phyloP scores from a whole-genome alignment of 805 yeast genomes.

The Alloascoidea africana region DNA sequence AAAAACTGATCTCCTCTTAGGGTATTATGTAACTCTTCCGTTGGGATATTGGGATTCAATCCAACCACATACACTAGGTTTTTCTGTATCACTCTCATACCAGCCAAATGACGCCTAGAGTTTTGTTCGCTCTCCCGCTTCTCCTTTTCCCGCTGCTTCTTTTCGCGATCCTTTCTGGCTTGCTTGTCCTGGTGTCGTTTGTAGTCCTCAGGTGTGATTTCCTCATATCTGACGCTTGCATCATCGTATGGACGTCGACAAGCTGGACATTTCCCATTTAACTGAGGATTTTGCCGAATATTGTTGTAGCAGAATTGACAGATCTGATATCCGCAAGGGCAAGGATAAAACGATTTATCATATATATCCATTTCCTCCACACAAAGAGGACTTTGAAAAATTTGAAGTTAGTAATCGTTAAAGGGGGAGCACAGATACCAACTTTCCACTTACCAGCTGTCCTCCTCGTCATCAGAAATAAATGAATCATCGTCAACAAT shows the following conservation, averaged over 20 bases:
- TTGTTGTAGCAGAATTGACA: conserved; percentile 98
- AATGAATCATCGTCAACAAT: conserved; percentile 35
- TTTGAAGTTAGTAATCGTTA: conserved; percentile 3
- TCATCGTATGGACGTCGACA: conserved; percentile 93
- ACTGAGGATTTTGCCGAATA: conserved; percentile 87
- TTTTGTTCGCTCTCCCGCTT: conserved; percentile 79
- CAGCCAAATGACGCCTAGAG: conserved; percentile 80
- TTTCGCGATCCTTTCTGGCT: conserved; percentile 54
- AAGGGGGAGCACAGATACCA: background rate
- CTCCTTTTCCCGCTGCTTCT: conserved; percentile 78
- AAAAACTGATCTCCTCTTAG: conserved; percentile 84
- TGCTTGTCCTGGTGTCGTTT: conserved; percentile 68
- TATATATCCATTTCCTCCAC: conserved; percentile 96
- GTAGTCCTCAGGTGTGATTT: conserved; percentile 75
- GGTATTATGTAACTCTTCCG: conserved; percentile 72
- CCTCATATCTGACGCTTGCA: conserved; percentile 77
- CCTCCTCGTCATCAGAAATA: conserved; percentile 70
- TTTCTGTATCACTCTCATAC: conserved; percentile 96
- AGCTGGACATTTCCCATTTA: conserved; percentile 95
- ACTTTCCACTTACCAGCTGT: conserved; percentile 34
- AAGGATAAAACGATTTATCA: conserved; percentile 94
- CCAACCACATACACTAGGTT: conserved; percentile 95
- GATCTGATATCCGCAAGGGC: conserved; percentile 98
- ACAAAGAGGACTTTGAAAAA: conserved; percentile 62
- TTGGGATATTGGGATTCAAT: conserved; percentile 70